A percentile compares a stretch with the other conserved stretches of the same genome.
Conservation (phyloP, 192 early-diverging fungal genomes). For the Kappamyces sp. region DNA sequence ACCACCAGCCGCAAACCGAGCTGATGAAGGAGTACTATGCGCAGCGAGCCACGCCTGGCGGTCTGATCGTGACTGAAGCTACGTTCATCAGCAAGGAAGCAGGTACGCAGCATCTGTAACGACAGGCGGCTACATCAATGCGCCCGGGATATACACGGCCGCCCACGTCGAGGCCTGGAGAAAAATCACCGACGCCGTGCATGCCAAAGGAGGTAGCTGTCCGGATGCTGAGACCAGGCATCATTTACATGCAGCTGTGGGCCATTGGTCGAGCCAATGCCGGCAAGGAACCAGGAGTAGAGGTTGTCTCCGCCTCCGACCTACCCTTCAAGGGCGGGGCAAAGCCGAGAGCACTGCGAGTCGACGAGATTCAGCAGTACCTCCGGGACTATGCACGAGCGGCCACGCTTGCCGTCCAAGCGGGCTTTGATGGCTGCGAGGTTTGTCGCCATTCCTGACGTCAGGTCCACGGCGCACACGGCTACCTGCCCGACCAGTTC, state of each 20-base stretch:
- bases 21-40: conserved; percentile 19
- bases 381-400: neutral
- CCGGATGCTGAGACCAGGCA: neutral
- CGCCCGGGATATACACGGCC: conserved; percentile 37
- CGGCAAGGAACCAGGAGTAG: neutral
- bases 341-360: conserved; percentile 6
- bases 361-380: conserved; percentile 3
- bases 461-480: neutral
- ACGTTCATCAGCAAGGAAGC: conserved; percentile 12
- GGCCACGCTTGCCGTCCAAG: neutral
- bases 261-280: conserved; percentile 23
- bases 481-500: conserved; percentile 17
- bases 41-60: conserved; percentile 10
- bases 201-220: conserved; percentile 17
- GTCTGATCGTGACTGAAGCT: conserved; percentile 13
- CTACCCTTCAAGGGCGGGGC: neutral
- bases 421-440: conserved; percentile 16
- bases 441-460: neutral
- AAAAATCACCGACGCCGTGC: conserved; percentile 36
- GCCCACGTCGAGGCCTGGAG: conserved; percentile 43
- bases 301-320: neutral
- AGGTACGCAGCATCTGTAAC: neutral
- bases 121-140: conserved; percentile 14
- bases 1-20: conserved; percentile 2
- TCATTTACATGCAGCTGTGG: conserved; percentile 48